Conservation (phyloP, 306 rosid genomes). For the Nissolia schottii region DNA sequence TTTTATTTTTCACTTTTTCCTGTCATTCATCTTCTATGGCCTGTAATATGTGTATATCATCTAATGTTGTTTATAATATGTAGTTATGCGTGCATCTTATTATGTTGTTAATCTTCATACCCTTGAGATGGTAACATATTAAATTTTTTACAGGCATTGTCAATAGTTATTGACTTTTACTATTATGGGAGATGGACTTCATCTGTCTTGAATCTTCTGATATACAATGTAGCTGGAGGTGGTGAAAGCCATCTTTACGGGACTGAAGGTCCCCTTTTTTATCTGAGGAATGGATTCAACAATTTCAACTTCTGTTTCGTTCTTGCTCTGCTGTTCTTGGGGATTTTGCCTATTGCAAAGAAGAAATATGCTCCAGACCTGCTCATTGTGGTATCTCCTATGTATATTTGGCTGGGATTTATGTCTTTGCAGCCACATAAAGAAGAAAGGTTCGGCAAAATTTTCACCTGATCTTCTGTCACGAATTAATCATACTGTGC, state of each 20-base stretch:
- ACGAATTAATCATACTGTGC: background rate
- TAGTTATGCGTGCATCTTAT: background rate
- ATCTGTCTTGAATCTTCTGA: constrained; percentile 75
- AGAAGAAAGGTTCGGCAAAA: constrained; percentile 75
- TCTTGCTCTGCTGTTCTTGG: constrained; percentile 84
- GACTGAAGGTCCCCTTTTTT: constrained; percentile 76
- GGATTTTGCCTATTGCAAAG: constrained; percentile 61
- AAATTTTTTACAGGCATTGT: constrained; percentile 58
- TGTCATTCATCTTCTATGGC: too few species aligned
- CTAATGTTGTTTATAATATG: background rate
- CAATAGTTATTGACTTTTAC: constrained; percentile 54
- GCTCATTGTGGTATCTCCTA: constrained; percentile 78
- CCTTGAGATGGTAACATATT: background rate
- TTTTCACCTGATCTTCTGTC: constrained; percentile 17
- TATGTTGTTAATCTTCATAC: constrained; percentile 1
- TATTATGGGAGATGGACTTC: constrained; percentile 91
- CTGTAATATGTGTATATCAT: constrained; percentile 8
- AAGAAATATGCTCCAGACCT: constrained; percentile 74
- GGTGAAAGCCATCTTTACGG: constrained; percentile 97
- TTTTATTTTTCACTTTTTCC: background rate
- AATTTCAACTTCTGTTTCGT: constrained; percentile 81
- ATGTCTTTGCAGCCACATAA: constrained; percentile 98
- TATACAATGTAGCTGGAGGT: constrained; percentile 88
- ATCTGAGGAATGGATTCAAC: constrained; percentile 92
- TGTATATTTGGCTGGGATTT: constrained; percentile 85